phyloP scores from a whole-genome alignment of 2,329 filamentous ascomycete genomes.

The Pseudophaeomoniella oleicola region DNA sequence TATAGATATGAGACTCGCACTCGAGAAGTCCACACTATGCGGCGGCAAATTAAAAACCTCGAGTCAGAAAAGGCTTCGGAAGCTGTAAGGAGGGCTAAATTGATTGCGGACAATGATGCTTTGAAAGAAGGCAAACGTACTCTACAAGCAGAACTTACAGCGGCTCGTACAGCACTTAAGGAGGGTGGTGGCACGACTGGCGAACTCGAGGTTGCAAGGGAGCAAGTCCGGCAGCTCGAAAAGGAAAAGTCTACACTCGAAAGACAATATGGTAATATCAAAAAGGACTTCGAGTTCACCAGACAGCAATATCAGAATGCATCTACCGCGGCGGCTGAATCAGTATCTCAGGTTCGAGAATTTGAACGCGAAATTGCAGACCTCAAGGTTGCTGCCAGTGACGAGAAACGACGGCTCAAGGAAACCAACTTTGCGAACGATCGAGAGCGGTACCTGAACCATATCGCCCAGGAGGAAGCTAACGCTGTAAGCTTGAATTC shows the following conservation, averaged over 20 bases:
- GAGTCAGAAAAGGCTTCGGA: constrained; percentile 15
- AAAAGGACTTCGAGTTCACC: constrained; percentile 29
- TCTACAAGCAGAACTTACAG: constrained; percentile 22
- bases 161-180: constrained; percentile 24
- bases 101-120: constrained; percentile 21
- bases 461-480: constrained; percentile 23
- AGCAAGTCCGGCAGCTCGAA: constrained; percentile 19
- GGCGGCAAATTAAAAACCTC: constrained; percentile 17
- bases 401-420: constrained; percentile 21
- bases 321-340: constrained; percentile 27
- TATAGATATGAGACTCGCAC: constrained; percentile 29
- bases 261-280: constrained; percentile 24
- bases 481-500: constrained; percentile 21
- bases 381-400: constrained; percentile 21
- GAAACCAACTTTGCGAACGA: constrained; percentile 22
- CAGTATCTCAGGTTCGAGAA: constrained; percentile 21
- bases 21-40: constrained; percentile 18
- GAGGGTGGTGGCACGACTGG: constrained; percentile 20
- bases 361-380: constrained; percentile 22
- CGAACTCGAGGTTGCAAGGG: constrained; percentile 24
- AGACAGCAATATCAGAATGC: constrained; percentile 32
- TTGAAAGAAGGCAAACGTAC: constrained; percentile 25
- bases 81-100: constrained; percentile 18
- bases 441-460: constrained; percentile 18
- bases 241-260: constrained; percentile 21